Evolutionary conservation across 2,329 filamentous ascomycete species (phyloP).

Genomic region (Alternaria triticina): DNA sequence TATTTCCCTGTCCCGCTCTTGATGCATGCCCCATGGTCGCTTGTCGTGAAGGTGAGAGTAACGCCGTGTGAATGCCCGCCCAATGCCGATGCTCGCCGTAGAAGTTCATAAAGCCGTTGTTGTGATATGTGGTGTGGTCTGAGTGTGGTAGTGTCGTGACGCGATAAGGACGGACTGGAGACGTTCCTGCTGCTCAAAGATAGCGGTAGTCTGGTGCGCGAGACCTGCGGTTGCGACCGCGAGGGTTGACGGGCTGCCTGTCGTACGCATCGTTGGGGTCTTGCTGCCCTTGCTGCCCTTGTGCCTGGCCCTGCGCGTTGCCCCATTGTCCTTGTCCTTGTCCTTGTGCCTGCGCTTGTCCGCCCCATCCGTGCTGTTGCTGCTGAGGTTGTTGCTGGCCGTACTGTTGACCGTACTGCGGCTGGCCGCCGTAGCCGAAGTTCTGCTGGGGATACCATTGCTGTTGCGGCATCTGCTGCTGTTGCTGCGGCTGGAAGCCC

Average conservation of each 20-base stretch:
- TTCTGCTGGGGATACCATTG: constrained; percentile 63
- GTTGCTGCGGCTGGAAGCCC: constrained; percentile 11
- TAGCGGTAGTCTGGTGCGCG: constrained; percentile 78
- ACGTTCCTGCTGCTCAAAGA: constrained; percentile 4
- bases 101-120: constrained; percentile 90
- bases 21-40: background rate
- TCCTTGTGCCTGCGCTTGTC: background rate
- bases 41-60: background rate
- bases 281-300: constrained; percentile 8
- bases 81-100: constrained; percentile 68
- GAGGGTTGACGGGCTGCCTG: constrained; percentile 91
- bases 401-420: constrained; percentile 8
- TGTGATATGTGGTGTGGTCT: constrained; percentile 9
- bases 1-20: background rate
- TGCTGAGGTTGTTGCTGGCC: constrained; percentile 15
- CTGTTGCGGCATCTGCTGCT: constrained; percentile 8
- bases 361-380: constrained; percentile 18
- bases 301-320: background rate
- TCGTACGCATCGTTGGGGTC: constrained; percentile 74
- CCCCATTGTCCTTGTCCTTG: constrained; percentile 10
- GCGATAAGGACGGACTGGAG: constrained; percentile 1
- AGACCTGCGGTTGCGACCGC: constrained; percentile 78
- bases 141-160: background rate
- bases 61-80: background rate
- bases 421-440: constrained; percentile 13